Percentiles rank a stretch among this genome's conserved stretches.
Evolutionary conservation across 2,329 filamentous ascomycete species (phyloP).

Genomic region (Fusarium circinatum): DNA sequence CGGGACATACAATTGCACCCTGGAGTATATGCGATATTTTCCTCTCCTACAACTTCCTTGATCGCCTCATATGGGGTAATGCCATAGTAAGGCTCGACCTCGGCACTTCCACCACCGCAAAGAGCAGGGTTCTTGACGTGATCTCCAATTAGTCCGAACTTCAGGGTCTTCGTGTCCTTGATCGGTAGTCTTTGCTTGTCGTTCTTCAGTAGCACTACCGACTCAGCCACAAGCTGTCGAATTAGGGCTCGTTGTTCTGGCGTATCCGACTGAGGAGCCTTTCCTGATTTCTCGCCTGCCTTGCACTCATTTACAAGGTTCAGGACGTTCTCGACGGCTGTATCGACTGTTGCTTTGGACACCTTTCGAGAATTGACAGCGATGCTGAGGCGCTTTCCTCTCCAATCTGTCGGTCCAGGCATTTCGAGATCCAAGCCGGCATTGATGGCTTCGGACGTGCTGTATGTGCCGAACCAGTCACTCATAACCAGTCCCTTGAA

Average conservation of each 20-base stretch:
- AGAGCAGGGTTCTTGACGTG: slow-evolving; percentile 53
- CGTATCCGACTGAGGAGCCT: slow-evolving; percentile 11
- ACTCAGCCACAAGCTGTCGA: slow-evolving; percentile 20
- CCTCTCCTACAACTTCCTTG: slow-evolving; percentile 35
- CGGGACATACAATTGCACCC: slow-evolving; percentile 32
- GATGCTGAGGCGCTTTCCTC: slow-evolving; percentile 37
- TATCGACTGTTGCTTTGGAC: slow-evolving; percentile 32
- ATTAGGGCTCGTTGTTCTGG: slow-evolving; percentile 26
- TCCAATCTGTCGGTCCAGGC: slow-evolving; percentile 47
- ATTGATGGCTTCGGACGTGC: slow-evolving; percentile 45
- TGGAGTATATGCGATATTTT: slow-evolving; percentile 29
- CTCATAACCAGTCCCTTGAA: slow-evolving; percentile 36
- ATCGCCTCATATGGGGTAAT: slow-evolving; percentile 48
- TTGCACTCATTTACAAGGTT: slow-evolving; percentile 30
- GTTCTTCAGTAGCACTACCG: slow-evolving; percentile 27
- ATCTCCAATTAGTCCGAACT: slow-evolving; percentile 51
- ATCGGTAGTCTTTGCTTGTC: slow-evolving; percentile 3
- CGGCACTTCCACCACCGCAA: slow-evolving; percentile 50
- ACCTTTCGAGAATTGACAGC: slow-evolving; percentile 43
- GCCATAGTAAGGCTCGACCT: slow-evolving; percentile 48
- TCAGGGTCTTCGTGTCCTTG: slow-evolving; percentile 39
- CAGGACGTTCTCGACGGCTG: slow-evolving; percentile 40
- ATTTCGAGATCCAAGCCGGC: slow-evolving; percentile 47
- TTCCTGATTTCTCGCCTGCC: background rate
- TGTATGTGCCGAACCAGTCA: slow-evolving; percentile 51